These are phyloP conservation scores for Alnus rubra DNA, from an alignment of 306 rosid genomes.

Conservation along the genomic window DNA sequence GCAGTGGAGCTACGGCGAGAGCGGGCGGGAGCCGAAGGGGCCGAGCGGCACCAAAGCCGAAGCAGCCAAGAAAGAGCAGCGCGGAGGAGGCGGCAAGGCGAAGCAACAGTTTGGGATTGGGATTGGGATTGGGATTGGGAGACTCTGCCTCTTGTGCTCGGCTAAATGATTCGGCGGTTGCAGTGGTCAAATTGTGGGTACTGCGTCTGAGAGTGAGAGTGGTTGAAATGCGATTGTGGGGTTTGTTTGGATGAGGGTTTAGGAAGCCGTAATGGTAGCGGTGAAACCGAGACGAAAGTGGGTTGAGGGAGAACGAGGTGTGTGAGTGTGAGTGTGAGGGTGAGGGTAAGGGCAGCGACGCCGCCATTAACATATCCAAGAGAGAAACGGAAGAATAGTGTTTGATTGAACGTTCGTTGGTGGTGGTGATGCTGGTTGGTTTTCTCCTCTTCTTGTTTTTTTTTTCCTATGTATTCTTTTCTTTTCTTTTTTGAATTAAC, in stretches of 20 bases:
- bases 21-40: constrained; percentile 33
- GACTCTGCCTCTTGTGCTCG: background rate
- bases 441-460: too few relatives aligned
- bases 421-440: too few relatives aligned
- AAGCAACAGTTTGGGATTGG: constrained; percentile 29
- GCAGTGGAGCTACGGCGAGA: constrained; percentile 29
- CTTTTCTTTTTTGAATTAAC: too few relatives aligned
- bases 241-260: constrained; percentile 10
- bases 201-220: background rate
- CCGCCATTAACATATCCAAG: constrained; percentile 13
- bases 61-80: constrained; percentile 46
- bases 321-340: background rate
- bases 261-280: constrained; percentile 1
- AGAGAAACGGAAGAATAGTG: background rate
- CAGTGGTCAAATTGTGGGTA: background rate
- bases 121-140: constrained; percentile 23
- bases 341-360: constrained; percentile 10
- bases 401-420: too few relatives aligned
- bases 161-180: background rate
- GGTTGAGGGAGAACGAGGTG: constrained; percentile 8
- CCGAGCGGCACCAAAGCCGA: constrained; percentile 48
- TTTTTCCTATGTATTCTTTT: too few relatives aligned
- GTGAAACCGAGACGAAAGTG: background rate
- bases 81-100: constrained; percentile 50
- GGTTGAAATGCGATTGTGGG: background rate